These are phyloP conservation scores for Saccharomyces kudriavzevii DNA, from an alignment of 805 yeast species.

Conservation along the genomic window DNA sequence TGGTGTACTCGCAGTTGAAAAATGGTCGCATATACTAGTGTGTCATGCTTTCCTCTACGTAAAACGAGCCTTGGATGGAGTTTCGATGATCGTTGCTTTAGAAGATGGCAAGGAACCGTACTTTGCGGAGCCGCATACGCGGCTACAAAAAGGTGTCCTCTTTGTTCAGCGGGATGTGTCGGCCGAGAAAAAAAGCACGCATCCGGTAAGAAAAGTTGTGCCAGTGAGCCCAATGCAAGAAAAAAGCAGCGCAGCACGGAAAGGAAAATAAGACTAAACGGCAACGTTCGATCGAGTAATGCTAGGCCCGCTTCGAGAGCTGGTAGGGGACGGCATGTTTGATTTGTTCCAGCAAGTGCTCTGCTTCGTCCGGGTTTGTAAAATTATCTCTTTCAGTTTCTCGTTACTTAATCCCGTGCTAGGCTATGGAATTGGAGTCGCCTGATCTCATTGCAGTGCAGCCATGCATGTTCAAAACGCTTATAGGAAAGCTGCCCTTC, in stretches of 20 bases:
- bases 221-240: background rate
- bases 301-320: background rate
- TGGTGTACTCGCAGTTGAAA: background rate
- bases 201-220: background rate
- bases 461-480: background rate
- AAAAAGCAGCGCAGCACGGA: background rate
- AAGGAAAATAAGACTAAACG: background rate
- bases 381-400: background rate
- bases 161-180: background rate
- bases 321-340: background rate
- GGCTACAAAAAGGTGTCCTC: background rate
- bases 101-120: background rate
- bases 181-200: background rate
- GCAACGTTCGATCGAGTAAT: background rate
- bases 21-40: background rate
- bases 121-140: background rate
- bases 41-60: background rate
- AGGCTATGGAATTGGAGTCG: background rate
- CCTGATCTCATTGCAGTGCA: background rate
- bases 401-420: background rate
- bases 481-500: background rate
- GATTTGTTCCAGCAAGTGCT: background rate
- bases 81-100: background rate
- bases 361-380: background rate
- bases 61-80: background rate